Evolutionary conservation across 805 yeast species (phyloP).

Genomic region (Diddensiella transvaalensis): DNA sequence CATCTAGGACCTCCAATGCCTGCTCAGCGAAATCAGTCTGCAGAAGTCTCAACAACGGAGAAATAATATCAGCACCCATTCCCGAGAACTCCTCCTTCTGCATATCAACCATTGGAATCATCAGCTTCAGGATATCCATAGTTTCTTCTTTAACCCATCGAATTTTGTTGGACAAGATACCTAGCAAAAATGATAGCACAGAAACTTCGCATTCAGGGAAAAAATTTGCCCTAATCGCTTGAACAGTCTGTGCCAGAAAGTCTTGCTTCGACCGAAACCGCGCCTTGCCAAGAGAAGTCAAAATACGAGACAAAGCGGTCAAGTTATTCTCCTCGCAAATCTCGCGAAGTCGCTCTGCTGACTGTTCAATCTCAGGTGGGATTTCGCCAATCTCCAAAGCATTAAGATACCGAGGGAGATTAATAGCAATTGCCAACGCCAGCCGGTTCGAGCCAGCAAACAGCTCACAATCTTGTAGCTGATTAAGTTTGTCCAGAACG

Average conservation of each 20-base stretch:
- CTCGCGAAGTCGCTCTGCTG: conserved; percentile 54
- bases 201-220: conserved; percentile 75
- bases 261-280: conserved; percentile 89
- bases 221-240: conserved; percentile 61
- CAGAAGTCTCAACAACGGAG: conserved; percentile 76
- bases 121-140: conserved; percentile 65
- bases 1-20: conserved; percentile 87
- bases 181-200: conserved; percentile 68
- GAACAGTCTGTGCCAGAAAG: conserved; percentile 74
- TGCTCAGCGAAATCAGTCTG: conserved; percentile 84
- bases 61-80: conserved; percentile 90
- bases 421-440: conserved; percentile 67
- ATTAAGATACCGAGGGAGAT: conserved; percentile 80
- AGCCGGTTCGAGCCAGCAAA: conserved; percentile 67
- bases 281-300: conserved; percentile 70
- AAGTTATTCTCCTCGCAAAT: conserved; percentile 55
- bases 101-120: conserved; percentile 76
- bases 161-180: conserved; percentile 70
- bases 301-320: conserved; percentile 61
- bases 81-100: conserved; percentile 76
- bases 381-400: conserved; percentile 58
- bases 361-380: conserved; percentile 45
- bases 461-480: conserved; percentile 65
- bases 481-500: conserved; percentile 67
- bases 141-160: conserved; percentile 81